phyloP scores from a whole-genome alignment of 2,329 filamentous ascomycete genomes.

The Fusarium solani-melongenae region DNA sequence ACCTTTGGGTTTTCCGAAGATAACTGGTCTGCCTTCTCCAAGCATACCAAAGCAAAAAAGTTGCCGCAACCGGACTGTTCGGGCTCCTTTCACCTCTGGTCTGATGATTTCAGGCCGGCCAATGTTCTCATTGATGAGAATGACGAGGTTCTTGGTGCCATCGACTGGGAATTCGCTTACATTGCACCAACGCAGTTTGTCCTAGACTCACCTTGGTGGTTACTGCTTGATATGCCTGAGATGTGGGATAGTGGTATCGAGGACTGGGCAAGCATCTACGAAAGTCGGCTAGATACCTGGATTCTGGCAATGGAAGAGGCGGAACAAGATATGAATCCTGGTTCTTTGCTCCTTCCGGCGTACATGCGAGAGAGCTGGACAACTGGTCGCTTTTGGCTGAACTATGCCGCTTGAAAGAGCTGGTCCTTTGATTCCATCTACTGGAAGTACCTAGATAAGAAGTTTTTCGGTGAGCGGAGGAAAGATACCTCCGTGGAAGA shows the following conservation, averaged over 20 bases:
- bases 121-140: slow-evolving; percentile 47
- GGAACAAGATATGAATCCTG: neutral
- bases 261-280: slow-evolving; percentile 46
- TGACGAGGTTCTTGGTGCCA: slow-evolving; percentile 41
- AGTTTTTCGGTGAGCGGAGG: slow-evolving; percentile 42
- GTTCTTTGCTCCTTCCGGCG: slow-evolving; percentile 36
- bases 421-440: slow-evolving; percentile 52
- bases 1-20: slow-evolving; percentile 41
- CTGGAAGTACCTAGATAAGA: slow-evolving; percentile 51
- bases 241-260: slow-evolving; percentile 46
- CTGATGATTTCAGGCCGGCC: slow-evolving; percentile 47
- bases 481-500: slow-evolving; percentile 21
- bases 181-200: slow-evolving; percentile 47
- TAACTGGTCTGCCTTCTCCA: slow-evolving; percentile 4
- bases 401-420: slow-evolving; percentile 49
- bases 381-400: slow-evolving; percentile 47
- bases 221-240: slow-evolving; percentile 48
- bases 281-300: slow-evolving; percentile 46
- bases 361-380: slow-evolving; percentile 53
- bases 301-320: slow-evolving; percentile 44
- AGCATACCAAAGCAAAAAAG: neutral
- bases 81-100: slow-evolving; percentile 44
- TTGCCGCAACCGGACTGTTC: slow-evolving; percentile 36
- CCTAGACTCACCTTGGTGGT: slow-evolving; percentile 50
- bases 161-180: slow-evolving; percentile 56